Base-by-base conservation (phyloP, 2,329 filamentous ascomycete genomes). In the Aurifilum marmelostoma region DNA sequence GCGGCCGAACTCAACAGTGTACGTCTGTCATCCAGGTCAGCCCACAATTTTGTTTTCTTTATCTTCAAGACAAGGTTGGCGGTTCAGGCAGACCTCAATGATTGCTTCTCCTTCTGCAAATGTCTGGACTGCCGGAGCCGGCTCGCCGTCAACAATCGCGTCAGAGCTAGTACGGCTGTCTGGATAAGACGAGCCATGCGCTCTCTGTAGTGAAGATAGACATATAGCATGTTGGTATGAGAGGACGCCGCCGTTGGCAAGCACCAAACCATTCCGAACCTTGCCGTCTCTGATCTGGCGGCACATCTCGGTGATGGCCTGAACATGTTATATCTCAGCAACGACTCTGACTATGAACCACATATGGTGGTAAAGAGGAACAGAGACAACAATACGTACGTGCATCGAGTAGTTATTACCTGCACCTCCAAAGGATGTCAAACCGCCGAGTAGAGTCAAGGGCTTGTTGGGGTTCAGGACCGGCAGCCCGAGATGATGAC, bases 401-500 rank as follows among this genome's bases (percentile, higher is more conserved):
- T 92, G 89, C 84, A 91, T 88, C 0, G 87, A 89, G 70, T 92
- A 92, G 67, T 91, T 91, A 71, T 92, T 92, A 0, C 89, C 89
- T 7, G 90, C 89, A 0, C 89, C 90, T 0, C 90, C 89, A 69
- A 92, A 92, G 0, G 85, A 89, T 5, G 89, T 91, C 66, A 92
- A 74, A 0, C 89, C 89, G 0, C 89, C 89, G 0, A 92, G 80
- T 0, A 91, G 76, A 0, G 88, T 90, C 27, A 91, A 82, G 0
- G 86, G 83, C 71, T 87, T 89, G 1, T 77, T 39, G 1, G 80
- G 74, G 1, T 80, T 76, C 0, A 76, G 76, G 0, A 86, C 79
- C 0, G 85, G 80, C 1, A 91, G 74, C 0, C 82, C 83, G 0
- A 92, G 82, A 75, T 91, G 87, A 2, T 85, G 76, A 37, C 85